Evolutionary conservation across 2,329 filamentous ascomycete species (phyloP), one percentile per base, ranked within the genome.

Genomic region (Pseudogymnoascus verrucosus): DNA sequence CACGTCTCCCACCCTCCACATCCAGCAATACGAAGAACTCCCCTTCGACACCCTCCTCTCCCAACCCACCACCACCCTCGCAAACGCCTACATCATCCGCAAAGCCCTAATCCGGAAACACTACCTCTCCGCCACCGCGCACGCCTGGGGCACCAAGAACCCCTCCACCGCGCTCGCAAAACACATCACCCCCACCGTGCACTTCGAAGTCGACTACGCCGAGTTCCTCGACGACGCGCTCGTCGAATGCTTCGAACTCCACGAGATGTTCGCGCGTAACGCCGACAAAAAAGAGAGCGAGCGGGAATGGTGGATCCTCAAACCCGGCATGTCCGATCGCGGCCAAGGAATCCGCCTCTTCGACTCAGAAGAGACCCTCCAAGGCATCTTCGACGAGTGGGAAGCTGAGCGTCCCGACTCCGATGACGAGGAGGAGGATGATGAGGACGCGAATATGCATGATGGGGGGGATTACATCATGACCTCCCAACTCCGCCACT

Each of bases 31-130:
- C 76, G 95, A 99, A 75, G 80, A 84, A 44, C 84, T 98, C 65
- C 90, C 96, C 73, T 98, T 96, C 74, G 87, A 90, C 63, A 85
- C 89, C 70, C 83, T 89, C 16, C 80, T 89, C 64, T 74, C 79
- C 1, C 80, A 91, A 68, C 77, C 89, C 0, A 73, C 76, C 0
- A 85, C 84, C 0, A 85, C 83, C 10, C 79, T 96, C 1, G 82
- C 90, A 69, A 98, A 97, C 76, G 90, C 91, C 72, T 98, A 97
- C 76, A 84, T 97, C 72, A 96, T 98, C 74, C 89, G 95, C 71
- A 98, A 98, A 79, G 95, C 95, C 0, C 81, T 99, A 19, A 98
- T 98, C 70, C 86, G 95, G 65, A 99, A 99, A 76, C 95, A 99
- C 75, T 98, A 95, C 74, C 83, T 99, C 2, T 88, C 89, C 3